Percentiles rank a stretch among this genome's conserved stretches.
phyloP scores from a whole-genome alignment of 1,284 basidiomycete species.

The Malassezia sympodialis region DNA sequence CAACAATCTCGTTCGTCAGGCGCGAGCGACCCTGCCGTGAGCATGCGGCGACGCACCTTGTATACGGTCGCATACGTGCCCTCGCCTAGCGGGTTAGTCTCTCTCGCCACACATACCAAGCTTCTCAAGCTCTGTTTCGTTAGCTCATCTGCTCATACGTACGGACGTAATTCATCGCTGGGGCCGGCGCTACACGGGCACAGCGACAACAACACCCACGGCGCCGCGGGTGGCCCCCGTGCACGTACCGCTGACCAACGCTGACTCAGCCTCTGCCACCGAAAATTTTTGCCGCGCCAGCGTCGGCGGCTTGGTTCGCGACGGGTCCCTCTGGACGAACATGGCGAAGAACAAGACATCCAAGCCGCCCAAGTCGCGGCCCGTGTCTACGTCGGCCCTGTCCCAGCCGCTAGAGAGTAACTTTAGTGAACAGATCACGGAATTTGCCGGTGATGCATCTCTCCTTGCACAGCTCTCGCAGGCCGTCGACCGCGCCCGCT shows the following conservation, averaged over 20 bases:
- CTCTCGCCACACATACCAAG: slow-evolving; percentile 21
- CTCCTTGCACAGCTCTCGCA: slow-evolving; percentile 61
- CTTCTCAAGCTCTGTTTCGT: slow-evolving; percentile 39
- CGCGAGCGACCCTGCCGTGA: slow-evolving; percentile 35
- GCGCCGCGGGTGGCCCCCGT: slow-evolving; percentile 1
- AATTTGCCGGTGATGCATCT: slow-evolving; percentile 58
- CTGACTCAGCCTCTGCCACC: background rate
- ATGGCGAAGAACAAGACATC: slow-evolving; percentile 35
- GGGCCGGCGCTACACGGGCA: background rate
- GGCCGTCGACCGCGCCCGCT: slow-evolving; percentile 63
- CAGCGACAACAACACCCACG: background rate
- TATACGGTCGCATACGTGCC: slow-evolving; percentile 48
- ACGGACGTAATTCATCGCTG: slow-evolving; percentile 43
- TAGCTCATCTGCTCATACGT: slow-evolving; percentile 10
- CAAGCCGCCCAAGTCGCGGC: slow-evolving; percentile 33
- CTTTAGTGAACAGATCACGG: slow-evolving; percentile 52
- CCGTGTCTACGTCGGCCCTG: slow-evolving; percentile 53
- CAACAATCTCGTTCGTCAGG: slow-evolving; percentile 44
- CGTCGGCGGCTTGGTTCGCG: background rate
- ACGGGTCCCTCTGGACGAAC: background rate
- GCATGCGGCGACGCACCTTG: slow-evolving; percentile 21
- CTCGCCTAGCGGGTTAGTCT: slow-evolving; percentile 23
- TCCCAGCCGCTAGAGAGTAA: slow-evolving; percentile 55
- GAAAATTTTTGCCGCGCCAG: background rate
- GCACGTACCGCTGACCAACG: slow-evolving; percentile 2